phyloP scores from a whole-genome alignment of 768 basidiomycete genomes.

The Macrolepiota dolichaula region DNA sequence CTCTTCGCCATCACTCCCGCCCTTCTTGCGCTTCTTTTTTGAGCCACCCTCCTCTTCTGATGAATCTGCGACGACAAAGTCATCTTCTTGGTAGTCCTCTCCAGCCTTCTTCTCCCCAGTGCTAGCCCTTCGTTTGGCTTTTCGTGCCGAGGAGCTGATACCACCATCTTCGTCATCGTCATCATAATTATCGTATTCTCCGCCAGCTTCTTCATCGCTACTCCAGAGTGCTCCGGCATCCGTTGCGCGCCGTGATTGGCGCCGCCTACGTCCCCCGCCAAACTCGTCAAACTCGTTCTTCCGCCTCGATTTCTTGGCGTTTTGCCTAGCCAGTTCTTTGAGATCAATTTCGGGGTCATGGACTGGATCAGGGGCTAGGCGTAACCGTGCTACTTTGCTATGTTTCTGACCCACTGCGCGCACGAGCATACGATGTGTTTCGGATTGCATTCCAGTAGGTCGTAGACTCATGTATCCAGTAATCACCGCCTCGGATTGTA shows the following conservation, averaged over 20 bases:
- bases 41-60: constrained; percentile 58
- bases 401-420: constrained; percentile 84
- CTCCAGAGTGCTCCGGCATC: constrained; percentile 46
- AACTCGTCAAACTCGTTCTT: constrained; percentile 49
- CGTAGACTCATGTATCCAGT: constrained; percentile 82
- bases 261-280: constrained; percentile 44
- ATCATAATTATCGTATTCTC: constrained; percentile 46
- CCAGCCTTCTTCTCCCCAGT: constrained; percentile 51
- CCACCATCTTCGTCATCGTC: constrained; percentile 54
- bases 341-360: constrained; percentile 76
- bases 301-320: constrained; percentile 60
- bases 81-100: constrained; percentile 78
- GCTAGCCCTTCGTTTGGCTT: constrained; percentile 39
- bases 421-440: constrained; percentile 86
- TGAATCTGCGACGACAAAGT: constrained; percentile 80
- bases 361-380: constrained; percentile 76
- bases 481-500: constrained; percentile 83
- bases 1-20: constrained; percentile 41
- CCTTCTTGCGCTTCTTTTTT: constrained; percentile 34
- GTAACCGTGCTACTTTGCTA: constrained; percentile 73
- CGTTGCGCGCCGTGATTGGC: constrained; percentile 37
- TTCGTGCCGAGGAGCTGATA: constrained; percentile 30
- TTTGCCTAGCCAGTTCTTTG: constrained; percentile 61
- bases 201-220: constrained; percentile 66
- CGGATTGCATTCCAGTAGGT: constrained; percentile 87